Conservation (phyloP, 169 alveolate species). For the Eimeria praecox region DNA sequence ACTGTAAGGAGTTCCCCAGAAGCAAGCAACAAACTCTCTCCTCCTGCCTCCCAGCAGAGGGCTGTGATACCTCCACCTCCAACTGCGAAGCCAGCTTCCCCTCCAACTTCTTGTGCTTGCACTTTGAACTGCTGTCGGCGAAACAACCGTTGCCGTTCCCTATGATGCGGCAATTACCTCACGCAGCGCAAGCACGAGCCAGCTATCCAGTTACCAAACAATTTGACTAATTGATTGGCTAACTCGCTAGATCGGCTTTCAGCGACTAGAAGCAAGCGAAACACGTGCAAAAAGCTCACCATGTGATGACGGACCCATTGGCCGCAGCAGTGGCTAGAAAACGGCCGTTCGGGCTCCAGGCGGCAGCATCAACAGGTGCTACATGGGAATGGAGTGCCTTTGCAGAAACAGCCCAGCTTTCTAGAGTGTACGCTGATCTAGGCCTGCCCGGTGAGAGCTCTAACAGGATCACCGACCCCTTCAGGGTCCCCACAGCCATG, state of each 20-base stretch:
- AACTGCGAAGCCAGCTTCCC: background rate
- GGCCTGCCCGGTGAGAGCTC: background rate
- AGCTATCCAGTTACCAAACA: background rate
- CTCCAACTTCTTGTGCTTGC: background rate
- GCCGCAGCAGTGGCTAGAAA: conserved; percentile 45
- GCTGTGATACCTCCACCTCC: conserved; percentile 29
- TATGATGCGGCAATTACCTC: background rate
- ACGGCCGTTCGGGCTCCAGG: conserved; percentile 3
- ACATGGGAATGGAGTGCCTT: conserved; percentile 11
- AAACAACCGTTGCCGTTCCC: conserved; percentile 16
- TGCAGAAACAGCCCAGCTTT: conserved; percentile 30
- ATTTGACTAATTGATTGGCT: background rate
- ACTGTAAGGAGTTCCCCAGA: background rate
- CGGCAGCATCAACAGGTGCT: conserved; percentile 23
- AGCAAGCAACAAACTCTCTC: conserved; percentile 20
- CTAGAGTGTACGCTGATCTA: background rate
- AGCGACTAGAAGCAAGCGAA: background rate
- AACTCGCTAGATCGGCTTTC: background rate
- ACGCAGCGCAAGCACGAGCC: background rate
- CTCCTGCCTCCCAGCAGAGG: conserved; percentile 15
- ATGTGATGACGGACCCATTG: background rate
- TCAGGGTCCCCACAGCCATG: conserved; percentile 28
- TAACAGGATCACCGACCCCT: conserved; percentile 12
- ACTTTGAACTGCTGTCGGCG: background rate
- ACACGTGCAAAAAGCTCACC: background rate